These are phyloP conservation scores for Dryas octopetala DNA, from an alignment of 306 rosid genomes.

Conservation along the genomic window DNA sequence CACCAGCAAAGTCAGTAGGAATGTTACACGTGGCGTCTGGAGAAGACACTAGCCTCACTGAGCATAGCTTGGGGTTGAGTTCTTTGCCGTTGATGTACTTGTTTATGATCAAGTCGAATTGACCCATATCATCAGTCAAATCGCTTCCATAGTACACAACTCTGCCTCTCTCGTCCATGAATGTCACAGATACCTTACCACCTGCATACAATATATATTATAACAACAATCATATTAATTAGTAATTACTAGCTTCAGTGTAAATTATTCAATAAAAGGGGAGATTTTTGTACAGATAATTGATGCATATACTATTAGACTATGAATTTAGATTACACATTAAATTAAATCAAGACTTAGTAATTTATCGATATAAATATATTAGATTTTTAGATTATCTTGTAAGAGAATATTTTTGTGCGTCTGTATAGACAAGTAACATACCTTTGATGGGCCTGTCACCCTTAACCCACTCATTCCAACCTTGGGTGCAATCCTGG, in stretches of 20 bases:
- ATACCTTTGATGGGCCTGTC: slow-evolving; percentile 66
- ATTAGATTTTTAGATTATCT: too few species aligned
- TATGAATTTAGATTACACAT: too few species aligned
- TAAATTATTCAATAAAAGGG: too few species aligned
- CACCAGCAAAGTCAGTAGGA: slow-evolving; percentile 62
- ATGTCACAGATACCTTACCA: slow-evolving; percentile 61
- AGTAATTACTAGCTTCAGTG: too few species aligned
- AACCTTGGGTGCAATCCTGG: slow-evolving; percentile 80
- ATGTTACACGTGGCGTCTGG: slow-evolving; percentile 69
- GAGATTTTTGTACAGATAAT: too few species aligned
- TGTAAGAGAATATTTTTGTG: too few species aligned
- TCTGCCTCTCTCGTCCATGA: slow-evolving; percentile 64
- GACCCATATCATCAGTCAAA: slow-evolving; percentile 62
- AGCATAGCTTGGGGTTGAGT: slow-evolving; percentile 45
- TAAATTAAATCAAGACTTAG: too few species aligned
- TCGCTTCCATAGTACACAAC: slow-evolving; percentile 66
- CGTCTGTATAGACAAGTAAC: too few species aligned
- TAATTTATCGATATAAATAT: too few species aligned
- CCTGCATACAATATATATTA: slow-evolving; percentile 31
- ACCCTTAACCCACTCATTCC: slow-evolving; percentile 67
- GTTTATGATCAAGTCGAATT: slow-evolving; percentile 43
- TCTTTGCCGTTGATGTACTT: slow-evolving; percentile 41
- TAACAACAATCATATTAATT: too few species aligned
- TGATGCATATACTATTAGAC: too few species aligned
- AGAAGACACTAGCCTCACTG: slow-evolving; percentile 69